Evolutionary conservation across 768 basidiomycete genomes (phyloP).

Genomic region (Lentinula sp.): DNA sequence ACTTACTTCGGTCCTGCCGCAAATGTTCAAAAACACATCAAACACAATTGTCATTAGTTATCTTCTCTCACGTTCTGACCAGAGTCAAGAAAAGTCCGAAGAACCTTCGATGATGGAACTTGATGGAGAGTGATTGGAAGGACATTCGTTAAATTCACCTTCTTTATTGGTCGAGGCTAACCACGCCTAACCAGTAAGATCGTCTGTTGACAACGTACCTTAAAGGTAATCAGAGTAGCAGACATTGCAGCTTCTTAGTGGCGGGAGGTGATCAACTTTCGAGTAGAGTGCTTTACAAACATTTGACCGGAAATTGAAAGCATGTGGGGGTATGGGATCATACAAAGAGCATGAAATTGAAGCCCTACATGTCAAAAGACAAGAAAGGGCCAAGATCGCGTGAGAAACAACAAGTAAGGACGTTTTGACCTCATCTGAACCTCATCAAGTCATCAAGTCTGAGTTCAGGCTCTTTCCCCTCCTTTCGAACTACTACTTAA

Average conservation of each 20-base stretch:
- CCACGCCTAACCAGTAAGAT: neutral
- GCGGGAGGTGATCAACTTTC: too few relatives aligned
- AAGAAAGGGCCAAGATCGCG: too few relatives aligned
- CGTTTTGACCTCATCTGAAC: too few relatives aligned
- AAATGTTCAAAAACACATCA: neutral
- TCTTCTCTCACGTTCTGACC: neutral
- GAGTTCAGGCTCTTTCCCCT: too few relatives aligned
- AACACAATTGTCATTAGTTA: neutral
- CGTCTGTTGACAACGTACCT: neutral
- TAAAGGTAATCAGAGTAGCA: neutral
- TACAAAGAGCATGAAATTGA: too few relatives aligned
- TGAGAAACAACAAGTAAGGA: too few relatives aligned
- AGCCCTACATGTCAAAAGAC: too few relatives aligned
- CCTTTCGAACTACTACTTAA: too few relatives aligned
- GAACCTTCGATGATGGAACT: neutral
- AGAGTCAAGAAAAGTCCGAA: neutral
- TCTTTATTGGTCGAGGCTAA: neutral
- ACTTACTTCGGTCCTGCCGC: neutral
- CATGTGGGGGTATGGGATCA: too few relatives aligned
- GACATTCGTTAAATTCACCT: neutral
- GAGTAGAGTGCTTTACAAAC: too few relatives aligned
- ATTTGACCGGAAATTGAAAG: too few relatives aligned
- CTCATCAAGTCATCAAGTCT: too few relatives aligned
- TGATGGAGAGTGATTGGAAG: neutral
- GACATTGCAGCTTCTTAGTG: neutral